Evolutionary conservation across 2,329 filamentous ascomycete genomes (phyloP).

Genomic region (Venturia effusa): DNA sequence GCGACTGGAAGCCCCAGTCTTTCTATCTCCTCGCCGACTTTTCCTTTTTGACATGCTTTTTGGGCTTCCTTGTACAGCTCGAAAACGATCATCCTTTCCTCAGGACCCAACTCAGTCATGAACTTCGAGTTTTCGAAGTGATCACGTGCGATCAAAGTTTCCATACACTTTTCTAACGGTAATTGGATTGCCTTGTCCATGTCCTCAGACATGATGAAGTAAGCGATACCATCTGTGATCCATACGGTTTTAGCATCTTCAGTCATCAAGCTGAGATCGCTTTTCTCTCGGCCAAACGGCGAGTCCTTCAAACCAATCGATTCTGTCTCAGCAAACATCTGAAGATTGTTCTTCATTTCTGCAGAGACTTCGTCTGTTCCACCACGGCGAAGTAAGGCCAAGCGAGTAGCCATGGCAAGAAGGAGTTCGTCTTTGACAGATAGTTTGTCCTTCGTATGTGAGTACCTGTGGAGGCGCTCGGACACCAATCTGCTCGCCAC

Average conservation of each 20-base stretch:
- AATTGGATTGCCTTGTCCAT: not conserved
- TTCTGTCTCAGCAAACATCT: not conserved
- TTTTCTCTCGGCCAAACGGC: not conserved
- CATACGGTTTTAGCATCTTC: not conserved
- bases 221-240: not conserved
- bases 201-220: not conserved
- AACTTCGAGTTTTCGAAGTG: not conserved
- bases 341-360: not conserved
- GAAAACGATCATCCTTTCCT: not conserved
- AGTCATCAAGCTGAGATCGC: not conserved
- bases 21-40: not conserved
- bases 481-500: not conserved
- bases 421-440: not conserved
- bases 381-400: not conserved
- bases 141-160: not conserved
- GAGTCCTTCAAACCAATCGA: not conserved
- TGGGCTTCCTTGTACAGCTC: not conserved
- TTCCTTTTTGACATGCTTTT: not conserved
- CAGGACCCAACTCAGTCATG: not conserved
- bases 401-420: not conserved
- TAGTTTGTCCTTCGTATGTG: not conserved
- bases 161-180: not conserved
- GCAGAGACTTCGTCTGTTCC: not conserved
- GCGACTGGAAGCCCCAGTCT: not conserved
- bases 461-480: not conserved